Base-by-base conservation (phyloP, 345 rosid genomes). In the Sapria himalayana region DNA sequence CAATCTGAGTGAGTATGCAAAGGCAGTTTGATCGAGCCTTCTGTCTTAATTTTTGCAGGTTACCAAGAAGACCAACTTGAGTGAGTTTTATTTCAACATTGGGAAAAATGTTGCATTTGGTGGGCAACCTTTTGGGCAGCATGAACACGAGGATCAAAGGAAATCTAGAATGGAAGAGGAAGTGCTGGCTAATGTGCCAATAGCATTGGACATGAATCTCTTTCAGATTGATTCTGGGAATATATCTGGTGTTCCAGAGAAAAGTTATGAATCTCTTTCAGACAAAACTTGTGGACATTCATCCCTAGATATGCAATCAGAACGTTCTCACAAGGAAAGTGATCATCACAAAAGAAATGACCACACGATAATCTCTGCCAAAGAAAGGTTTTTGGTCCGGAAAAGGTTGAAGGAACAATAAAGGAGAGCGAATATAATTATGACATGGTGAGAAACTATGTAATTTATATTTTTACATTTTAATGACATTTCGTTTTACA, bases 21-120 rank as follows among this genome's bases (percentile, higher is more conserved):
- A n/a, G n/a, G n/a, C n/a, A n/a, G n/a, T n/a, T n/a, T n/a, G n/a
- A n/a, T n/a, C n/a, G n/a, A n/a, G n/a, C n/a, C n/a, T n/a, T n/a
- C n/a, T n/a, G n/a, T n/a, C n/a, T n/a, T n/a, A n/a, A n/a, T n/a
- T n/a, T n/a, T n/a, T n/a, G n/a, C n/a, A 82, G 98, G 95, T 82
- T 54, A 76, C 92, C 20, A 82, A 74, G 76, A 89, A 89, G 70
- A 73, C 48, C 7, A 86, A 79, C 51, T 57, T 82, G 75, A 72
- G 63, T 33, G 93, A 89, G 45, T 79, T 89, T 53, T 79, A 89
- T 63, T 71, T 79, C 65, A 74, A 73, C 70, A 58, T 82, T 39
- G 72, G 58, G 7, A 77, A 82, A 58, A 82, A 82, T 44, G 79
- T 82, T 12, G 98, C 92, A 0, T 77, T 63, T 62, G 95, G 95